These are phyloP conservation scores for Thuja plicata DNA, from an alignment of 83 land plant species.

Conservation along the genomic window DNA sequence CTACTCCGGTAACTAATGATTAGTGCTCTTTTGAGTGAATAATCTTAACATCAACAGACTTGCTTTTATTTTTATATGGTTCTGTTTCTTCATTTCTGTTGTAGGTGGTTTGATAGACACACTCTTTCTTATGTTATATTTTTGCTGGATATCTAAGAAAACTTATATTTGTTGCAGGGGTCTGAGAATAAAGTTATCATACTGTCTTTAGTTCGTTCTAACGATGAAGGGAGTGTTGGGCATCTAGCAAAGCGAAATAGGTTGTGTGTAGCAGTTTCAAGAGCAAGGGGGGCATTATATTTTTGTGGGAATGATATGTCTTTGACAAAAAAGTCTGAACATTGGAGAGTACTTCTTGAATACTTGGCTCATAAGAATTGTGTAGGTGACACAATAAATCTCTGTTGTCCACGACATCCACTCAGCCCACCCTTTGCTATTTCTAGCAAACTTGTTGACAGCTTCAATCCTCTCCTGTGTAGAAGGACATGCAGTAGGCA, in stretches of 20 bases:
- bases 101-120: neutral
- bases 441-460: neutral
- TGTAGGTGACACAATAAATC: slow-evolving; percentile 7
- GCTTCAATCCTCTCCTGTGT: neutral
- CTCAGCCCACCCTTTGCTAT: neutral
- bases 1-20: neutral
- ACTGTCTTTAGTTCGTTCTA: neutral
- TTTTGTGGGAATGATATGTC: slow-evolving; percentile 9
- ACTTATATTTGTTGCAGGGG: slow-evolving; percentile 2
- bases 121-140: neutral
- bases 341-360: neutral
- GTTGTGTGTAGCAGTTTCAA: slow-evolving; percentile 13
- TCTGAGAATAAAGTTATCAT: slow-evolving; percentile 15
- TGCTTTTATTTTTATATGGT: neutral
- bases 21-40: neutral
- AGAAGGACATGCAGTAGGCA: neutral
- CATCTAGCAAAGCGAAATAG: neutral
- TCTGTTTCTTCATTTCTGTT: neutral
- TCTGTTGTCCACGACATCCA: slow-evolving; percentile 10
- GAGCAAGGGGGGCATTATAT: slow-evolving; percentile 9
- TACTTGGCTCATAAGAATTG: neutral
- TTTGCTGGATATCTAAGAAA: neutral
- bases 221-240: slow-evolving; percentile 10
- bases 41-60: neutral
- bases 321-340: slow-evolving; percentile 5